Base-by-base conservation (phyloP, 176 grass and related monocot genomes). In the Oryza meridionalis region DNA sequence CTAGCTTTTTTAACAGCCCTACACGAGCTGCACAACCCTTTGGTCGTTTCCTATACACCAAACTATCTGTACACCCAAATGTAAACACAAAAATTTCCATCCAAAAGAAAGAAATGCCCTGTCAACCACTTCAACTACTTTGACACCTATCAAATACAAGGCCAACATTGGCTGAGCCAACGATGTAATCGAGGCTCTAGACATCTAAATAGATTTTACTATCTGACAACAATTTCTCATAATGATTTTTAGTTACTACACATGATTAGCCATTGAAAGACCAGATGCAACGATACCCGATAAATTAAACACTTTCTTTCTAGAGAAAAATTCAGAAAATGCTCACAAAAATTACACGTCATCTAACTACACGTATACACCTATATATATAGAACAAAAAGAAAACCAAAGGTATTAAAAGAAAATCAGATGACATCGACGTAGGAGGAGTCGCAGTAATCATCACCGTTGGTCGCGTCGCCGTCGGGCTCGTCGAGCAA, bases 391-490 rank as follows among this genome's bases (percentile, higher is more conserved):
- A 58, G 53, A n/a, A 58, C 1, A 21, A 58, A 24, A 35, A 35
- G 4, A 35, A 62, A 62, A 31, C 3, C 29, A 31, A 58, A 27
- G 27, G 27, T 27, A 27, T 27, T 27, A 27, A 31, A 38, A 40
- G 8, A 21, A 58, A 17, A 33, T 95, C 86, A 96, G 49, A 96
- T 93, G 37, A 86, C 90, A 10, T 92, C 82, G 53, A 94, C 90
- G 67, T 90, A 85, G 9, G 82, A 49, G 15, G 40, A 64, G 76
- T 69, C 79, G 65, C 87, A 90, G 59, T 53, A 15, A 3, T 19
- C 79, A 17, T 76, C 86, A 4, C 1, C 66, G 44, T 5, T n/a
- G 63, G 81, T 2, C 10, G 44, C 50, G 7, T 80, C 75, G 37
- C 67, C 74, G 9, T 76, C 40, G 6, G 27, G 37, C 24, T 89